Evolutionary conservation across 2,329 filamentous ascomycete genomes (phyloP).

Genomic region (Periconia macrospinosa): DNA sequence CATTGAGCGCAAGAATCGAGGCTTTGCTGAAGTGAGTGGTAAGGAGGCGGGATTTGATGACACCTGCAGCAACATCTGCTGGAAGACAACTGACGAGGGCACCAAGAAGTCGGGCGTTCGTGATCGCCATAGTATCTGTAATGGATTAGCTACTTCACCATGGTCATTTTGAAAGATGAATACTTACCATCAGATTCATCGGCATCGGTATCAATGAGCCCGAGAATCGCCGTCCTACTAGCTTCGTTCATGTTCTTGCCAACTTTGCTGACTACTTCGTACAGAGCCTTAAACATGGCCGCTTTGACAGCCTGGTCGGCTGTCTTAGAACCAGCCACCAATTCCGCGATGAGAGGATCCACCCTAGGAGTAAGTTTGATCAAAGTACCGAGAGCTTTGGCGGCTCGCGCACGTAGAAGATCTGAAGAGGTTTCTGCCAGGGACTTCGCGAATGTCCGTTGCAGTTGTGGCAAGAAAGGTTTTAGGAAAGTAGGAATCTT

Average conservation of each 20-base stretch:
- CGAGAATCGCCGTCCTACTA: constrained; percentile 82
- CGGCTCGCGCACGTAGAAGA: constrained; percentile 80
- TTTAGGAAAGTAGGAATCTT: constrained; percentile 96
- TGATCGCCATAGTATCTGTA: constrained; percentile 73
- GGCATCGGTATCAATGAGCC: constrained; percentile 82
- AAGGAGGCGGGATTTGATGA: constrained; percentile 74
- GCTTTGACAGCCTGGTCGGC: constrained; percentile 82
- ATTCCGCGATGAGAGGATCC: constrained; percentile 87
- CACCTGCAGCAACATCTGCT: constrained; percentile 63
- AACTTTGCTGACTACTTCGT: constrained; percentile 94
- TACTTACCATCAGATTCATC: constrained; percentile 69
- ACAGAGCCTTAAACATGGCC: constrained; percentile 95
- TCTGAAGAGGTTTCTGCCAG: constrained; percentile 93
- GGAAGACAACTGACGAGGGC: constrained; percentile 87
- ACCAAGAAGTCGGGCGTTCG: constrained; percentile 86
- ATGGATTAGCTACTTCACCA: constrained; percentile 10
- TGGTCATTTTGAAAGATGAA: neutral
- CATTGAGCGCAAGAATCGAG: constrained; percentile 85
- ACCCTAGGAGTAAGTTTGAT: constrained; percentile 96
- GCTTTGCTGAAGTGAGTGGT: constrained; percentile 73
- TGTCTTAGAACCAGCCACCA: constrained; percentile 95
- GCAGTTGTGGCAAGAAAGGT: constrained; percentile 93
- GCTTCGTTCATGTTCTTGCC: constrained; percentile 92
- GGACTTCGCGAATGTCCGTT: constrained; percentile 95
- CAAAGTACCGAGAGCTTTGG: constrained; percentile 89